These are phyloP conservation scores for Sugiyamaella lignohabitans DNA, from an alignment of 805 yeast species.

Conservation along the genomic window DNA sequence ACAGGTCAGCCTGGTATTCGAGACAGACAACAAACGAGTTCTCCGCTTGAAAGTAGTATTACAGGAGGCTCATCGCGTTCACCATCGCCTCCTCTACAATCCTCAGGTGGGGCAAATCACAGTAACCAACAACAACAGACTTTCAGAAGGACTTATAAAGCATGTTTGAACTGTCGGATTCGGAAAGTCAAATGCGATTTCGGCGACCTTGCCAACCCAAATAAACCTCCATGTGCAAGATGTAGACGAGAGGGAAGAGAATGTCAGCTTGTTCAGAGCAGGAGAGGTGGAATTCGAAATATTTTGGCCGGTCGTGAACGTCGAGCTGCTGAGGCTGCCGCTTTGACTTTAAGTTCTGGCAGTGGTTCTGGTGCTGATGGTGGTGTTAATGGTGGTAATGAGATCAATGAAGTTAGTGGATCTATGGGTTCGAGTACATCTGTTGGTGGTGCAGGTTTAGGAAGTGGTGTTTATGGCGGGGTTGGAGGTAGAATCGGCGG, in stretches of 20 bases:
- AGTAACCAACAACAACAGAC: too few relatives aligned
- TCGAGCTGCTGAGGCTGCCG: slow-evolving; percentile 33
- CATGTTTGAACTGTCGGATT: slow-evolving; percentile 79
- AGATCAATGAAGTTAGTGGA: background rate
- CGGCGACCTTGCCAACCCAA: slow-evolving; percentile 66
- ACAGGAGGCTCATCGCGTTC: background rate
- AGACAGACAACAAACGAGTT: too few relatives aligned
- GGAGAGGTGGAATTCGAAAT: slow-evolving; percentile 45
- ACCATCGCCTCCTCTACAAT: background rate
- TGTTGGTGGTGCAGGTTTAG: background rate
- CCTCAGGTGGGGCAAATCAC: too few relatives aligned
- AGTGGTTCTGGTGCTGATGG: slow-evolving; percentile 1
- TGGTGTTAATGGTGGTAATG: background rate
- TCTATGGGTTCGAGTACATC: slow-evolving; percentile 1
- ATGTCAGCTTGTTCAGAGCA: slow-evolving; percentile 62
- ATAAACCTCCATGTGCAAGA: slow-evolving; percentile 76
- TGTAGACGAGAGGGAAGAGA: slow-evolving; percentile 77
- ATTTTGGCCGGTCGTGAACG: slow-evolving; percentile 41
- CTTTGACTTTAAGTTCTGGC: background rate
- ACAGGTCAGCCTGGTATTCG: too few relatives aligned
- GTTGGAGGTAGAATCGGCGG: background rate
- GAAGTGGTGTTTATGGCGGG: background rate
- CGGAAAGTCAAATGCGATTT: slow-evolving; percentile 83
- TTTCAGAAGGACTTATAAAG: slow-evolving; percentile 58
- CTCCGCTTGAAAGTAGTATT: too few relatives aligned